Evolutionary conservation across 73 alveolate species (phyloP).

Genomic region (Breviolum minutum): DNA sequence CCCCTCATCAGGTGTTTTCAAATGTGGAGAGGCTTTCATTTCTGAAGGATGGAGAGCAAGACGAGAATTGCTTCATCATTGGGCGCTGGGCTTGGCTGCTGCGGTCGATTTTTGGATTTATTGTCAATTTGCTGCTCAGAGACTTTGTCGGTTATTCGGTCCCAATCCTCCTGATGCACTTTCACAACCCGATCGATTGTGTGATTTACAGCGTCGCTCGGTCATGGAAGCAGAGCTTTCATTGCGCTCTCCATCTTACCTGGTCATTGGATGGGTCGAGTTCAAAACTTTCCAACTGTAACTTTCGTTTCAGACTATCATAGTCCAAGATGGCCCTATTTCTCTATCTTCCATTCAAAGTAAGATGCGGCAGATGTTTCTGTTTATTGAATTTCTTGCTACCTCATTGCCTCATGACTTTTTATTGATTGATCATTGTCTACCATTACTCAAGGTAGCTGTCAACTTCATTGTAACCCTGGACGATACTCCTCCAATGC

Average conservation of each 20-base stretch:
- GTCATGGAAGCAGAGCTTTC: too few species aligned
- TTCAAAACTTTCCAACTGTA: too few species aligned
- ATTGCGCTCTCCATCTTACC: too few species aligned
- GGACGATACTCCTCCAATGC: not conserved
- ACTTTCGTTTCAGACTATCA: too few species aligned
- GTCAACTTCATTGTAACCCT: conserved; percentile 32
- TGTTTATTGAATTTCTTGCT: not conserved
- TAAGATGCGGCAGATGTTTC: not conserved
- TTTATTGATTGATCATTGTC: too few species aligned
- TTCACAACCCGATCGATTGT: conserved; percentile 56
- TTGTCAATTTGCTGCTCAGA: not conserved
- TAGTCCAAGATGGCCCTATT: too few species aligned
- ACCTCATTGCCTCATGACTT: too few species aligned
- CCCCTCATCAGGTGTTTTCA: not conserved
- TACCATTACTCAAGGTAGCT: not conserved
- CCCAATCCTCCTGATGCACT: conserved; percentile 24
- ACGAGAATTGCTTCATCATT: not conserved
- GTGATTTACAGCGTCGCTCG: conserved; percentile 16
- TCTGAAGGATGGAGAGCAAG: not conserved
- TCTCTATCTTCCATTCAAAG: too few species aligned
- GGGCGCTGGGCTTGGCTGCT: not conserved
- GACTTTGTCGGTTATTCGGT: conserved; percentile 35
- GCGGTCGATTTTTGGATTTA: conserved; percentile 9
- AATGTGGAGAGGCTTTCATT: not conserved
- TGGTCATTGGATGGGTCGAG: too few species aligned